Base-by-base conservation (phyloP, 176 grass and related monocot genomes). In the Carex scoparia region DNA sequence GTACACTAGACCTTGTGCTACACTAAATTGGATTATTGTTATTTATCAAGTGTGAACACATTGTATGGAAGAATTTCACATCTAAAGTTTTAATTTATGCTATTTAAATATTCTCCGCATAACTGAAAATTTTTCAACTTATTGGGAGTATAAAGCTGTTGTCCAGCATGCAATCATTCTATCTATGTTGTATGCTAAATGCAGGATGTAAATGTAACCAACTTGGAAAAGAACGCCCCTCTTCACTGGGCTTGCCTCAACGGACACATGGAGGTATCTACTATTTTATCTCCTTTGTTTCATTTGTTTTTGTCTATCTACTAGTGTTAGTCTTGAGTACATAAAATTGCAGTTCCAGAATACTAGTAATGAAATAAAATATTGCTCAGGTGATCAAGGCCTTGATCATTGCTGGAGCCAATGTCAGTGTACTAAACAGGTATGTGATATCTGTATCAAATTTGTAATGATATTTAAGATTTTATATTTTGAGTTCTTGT, bases 161-260 rank as follows among this genome's bases (percentile, higher is more conserved):
- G 38, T 40, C 65, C 18, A 37, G 38, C 56, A 14, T 85, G 67
- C n/a, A 2, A 66, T 77, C 76, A 54, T 63, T 60, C 81, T 87
- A 61, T 37, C 42, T 23, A 23, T 60, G 63, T 49, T 58, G 14
- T 58, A 53, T 27, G 65, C 68, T 54, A 63, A 69, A 58, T 89
- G 30, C 92, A 98, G 95, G 92, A 95, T 79, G 88, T 95, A 79
- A 98, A 98, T 84, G 90, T 68, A 56, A 77, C 74, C 49, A 98
- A 98, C 88, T 86, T 84, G 16, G 91, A 98, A 81, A 95, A 95
- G 85, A 98, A 98, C 85, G 90, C 91, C 16, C 93, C 95, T 0
- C 95, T 98, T 58, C 93, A 95, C 49, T 98, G 89, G 92, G 93
- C 91, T 84, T 98, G 95, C 70, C 89, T 98, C 46, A 98, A 98